Base-by-base conservation (phyloP, 1,284 basidiomycete species). In the Rhodofomes roseus region DNA sequence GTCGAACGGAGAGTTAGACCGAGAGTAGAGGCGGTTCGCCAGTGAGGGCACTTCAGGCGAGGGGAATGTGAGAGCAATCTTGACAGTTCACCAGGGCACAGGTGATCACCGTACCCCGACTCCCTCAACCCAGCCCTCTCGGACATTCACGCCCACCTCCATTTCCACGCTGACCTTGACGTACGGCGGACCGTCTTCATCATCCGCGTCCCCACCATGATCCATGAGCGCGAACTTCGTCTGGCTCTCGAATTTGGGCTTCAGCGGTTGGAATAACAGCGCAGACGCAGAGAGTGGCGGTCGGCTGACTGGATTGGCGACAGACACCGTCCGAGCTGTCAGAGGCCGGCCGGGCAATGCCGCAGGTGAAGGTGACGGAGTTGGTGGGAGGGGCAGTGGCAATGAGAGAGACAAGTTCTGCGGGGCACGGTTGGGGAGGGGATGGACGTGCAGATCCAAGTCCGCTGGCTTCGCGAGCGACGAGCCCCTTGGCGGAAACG, bases 261-360 rank as follows among this genome's bases (percentile, higher is more conserved):
- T 59, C 57, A 66, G 66, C 37, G 68, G 66, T 54, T 66, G 68
- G 52, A 60, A 68, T 22, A 64, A 63, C 52, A 67, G 60, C 56
- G 66, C 59, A 22, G 60, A 53, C 52, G 64, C 50, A 11, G 66
- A 55, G 22, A 68, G 39, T 16, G 58, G 43, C 39, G 50, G 43
- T 5, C 48, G 48, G 18, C 31, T 31, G 8, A 16, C 16, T 16
- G 48, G 31, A 18, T n/a, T 11, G 48, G 48, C 29, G 16, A 51
- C 31, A 6, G 48, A 34, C 29, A 51, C 48, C 6, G 48, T 14
- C 6, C 48, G 48, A 5, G 48, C 16, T 2, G 27, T 3, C 23
- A 9, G 46, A 14, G 46, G 6, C 8, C 48, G 29, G 9, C 18
- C 20, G 34, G 54, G 29, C 27, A 50, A 37, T 29, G 57, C 37